These are phyloP conservation scores for Tricholoma bakamatsutake DNA, from an alignment of 768 basidiomycete genomes.

Conservation along the genomic window DNA sequence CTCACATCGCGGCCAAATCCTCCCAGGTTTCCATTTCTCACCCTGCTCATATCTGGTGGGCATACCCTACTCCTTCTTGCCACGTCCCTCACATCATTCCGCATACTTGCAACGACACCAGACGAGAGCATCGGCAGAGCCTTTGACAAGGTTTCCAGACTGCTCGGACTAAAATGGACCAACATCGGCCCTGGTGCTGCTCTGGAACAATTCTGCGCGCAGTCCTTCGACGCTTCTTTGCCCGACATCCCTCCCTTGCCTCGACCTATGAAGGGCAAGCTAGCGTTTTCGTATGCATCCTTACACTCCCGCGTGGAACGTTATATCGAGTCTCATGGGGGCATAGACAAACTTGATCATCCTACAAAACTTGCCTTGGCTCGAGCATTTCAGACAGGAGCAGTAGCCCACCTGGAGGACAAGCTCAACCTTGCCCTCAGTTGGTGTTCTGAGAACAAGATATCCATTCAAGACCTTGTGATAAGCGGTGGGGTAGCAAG, in stretches of 20 bases:
- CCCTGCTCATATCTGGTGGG: constrained; percentile 88
- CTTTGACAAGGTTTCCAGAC: constrained; percentile 78
- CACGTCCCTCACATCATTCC: constrained; percentile 48
- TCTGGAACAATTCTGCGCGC: constrained; percentile 63
- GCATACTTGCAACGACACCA: constrained; percentile 64
- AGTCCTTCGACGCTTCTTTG: constrained; percentile 20
- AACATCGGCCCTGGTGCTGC: constrained; percentile 71
- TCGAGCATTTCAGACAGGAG: constrained; percentile 66
- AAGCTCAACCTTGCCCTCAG: constrained; percentile 58
- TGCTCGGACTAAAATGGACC: constrained; percentile 62
- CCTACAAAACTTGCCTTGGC: constrained; percentile 47
- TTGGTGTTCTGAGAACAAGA: constrained; percentile 35
- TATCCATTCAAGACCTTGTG: constrained; percentile 55
- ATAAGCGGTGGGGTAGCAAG: constrained; percentile 94
- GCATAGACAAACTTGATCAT: constrained; percentile 34
- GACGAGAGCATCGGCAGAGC: constrained; percentile 76
- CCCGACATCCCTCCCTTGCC: constrained; percentile 35
- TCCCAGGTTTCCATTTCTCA: constrained; percentile 80
- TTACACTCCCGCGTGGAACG: constrained; percentile 69
- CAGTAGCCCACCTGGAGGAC: constrained; percentile 65
- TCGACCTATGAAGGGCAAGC: constrained; percentile 42
- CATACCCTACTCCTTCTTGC: constrained; percentile 87
- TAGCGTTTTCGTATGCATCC: constrained; percentile 76
- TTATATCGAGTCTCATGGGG: constrained; percentile 38
- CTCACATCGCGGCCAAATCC: constrained; percentile 49